phyloP scores from a whole-genome alignment of 441 rosid genomes.

The Eugenia klotzschiana region DNA sequence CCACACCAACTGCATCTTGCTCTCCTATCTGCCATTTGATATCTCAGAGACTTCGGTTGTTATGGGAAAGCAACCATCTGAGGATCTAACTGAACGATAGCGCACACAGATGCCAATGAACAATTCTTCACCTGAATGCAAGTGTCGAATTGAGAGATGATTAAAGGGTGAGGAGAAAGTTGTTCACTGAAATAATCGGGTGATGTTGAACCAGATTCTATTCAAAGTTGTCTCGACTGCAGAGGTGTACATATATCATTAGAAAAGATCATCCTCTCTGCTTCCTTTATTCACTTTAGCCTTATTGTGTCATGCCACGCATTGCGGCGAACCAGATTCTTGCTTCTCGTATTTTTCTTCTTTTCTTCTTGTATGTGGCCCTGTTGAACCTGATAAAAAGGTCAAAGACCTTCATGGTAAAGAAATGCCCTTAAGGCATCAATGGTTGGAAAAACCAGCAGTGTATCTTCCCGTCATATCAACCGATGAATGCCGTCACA shows the following conservation, averaged over 20 bases:
- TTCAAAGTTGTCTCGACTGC: too few relatives aligned
- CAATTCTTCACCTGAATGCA: background rate
- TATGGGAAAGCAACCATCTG: background rate
- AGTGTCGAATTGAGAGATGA: background rate
- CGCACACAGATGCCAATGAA: background rate
- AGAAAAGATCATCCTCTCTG: background rate
- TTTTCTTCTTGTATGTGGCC: background rate
- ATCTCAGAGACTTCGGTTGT: background rate
- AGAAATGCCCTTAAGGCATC: background rate
- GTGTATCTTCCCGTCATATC: too few relatives aligned
- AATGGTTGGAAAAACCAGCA: background rate
- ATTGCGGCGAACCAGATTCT: background rate
- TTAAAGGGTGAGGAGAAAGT: background rate
- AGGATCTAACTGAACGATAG: background rate
- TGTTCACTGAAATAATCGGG: background rate
- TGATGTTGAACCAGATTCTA: too few relatives aligned
- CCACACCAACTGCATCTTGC: slow-evolving; percentile 44
- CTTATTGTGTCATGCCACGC: background rate
- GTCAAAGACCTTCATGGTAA: background rate
- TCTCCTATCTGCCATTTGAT: slow-evolving; percentile 22
- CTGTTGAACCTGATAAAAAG: background rate
- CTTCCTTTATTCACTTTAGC: background rate
- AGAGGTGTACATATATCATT: background rate
- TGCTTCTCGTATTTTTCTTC: background rate
- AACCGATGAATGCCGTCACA: too few relatives aligned